Evolutionary conservation across 2,329 filamentous ascomycete genomes (phyloP).

Genomic region (Ophidiomyces ophidiicola): DNA sequence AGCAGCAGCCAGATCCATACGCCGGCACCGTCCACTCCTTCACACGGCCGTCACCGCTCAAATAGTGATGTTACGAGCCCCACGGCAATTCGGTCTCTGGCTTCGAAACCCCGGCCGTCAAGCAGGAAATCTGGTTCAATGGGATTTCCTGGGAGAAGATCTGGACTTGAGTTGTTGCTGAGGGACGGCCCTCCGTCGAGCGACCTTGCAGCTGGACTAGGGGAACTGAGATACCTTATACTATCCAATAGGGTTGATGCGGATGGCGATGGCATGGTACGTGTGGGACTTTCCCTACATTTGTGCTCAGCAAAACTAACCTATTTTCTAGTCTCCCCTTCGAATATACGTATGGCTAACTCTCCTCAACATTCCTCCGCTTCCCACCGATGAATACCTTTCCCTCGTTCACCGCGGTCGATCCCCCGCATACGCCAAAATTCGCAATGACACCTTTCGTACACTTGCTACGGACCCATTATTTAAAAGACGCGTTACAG

Average conservation of each 20-base stretch:
- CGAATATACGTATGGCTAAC: conserved; percentile 96
- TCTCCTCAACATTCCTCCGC: conserved; percentile 72
- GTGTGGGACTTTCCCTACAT: conserved; percentile 12
- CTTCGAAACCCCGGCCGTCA: conserved; percentile 23
- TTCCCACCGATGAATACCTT: conserved; percentile 80
- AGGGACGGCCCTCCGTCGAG: conserved; percentile 67
- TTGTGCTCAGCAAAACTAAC: conserved; percentile 8
- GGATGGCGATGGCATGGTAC: conserved; percentile 43
- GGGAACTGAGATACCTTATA: conserved; percentile 39
- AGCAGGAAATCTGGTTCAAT: conserved; percentile 34
- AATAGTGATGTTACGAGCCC: conserved; percentile 57
- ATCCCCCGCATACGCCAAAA: conserved; percentile 91
- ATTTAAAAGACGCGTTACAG: conserved; percentile 86
- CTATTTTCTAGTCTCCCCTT: conserved; percentile 57
- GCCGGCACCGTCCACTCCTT: conserved; percentile 16
- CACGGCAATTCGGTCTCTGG: conserved; percentile 19
- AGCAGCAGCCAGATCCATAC: conserved; percentile 18
- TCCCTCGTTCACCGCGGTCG: conserved; percentile 82
- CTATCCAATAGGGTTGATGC: conserved; percentile 40
- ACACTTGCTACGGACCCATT: conserved; percentile 94
- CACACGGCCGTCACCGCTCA: conserved; percentile 47
- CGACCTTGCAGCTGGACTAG: conserved; percentile 39
- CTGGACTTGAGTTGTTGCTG: conserved; percentile 58
- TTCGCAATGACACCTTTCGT: conserved; percentile 95
- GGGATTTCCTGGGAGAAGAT: conserved; percentile 36